Base-by-base conservation (phyloP, 495 filamentous ascomycete species). In the Talaromyces ruber region DNA sequence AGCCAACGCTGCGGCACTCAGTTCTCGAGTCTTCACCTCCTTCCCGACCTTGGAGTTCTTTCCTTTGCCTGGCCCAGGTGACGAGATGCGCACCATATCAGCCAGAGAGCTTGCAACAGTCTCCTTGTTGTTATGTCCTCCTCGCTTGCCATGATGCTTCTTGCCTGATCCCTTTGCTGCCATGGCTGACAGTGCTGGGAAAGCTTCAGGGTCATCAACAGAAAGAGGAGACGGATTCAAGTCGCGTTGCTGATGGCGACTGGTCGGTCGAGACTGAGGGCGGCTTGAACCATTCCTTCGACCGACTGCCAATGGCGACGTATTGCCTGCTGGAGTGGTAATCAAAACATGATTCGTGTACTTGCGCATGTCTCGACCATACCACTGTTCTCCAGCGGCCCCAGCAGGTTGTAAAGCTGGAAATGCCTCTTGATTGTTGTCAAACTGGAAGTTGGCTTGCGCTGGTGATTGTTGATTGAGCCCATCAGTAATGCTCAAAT, bases 151-250 rank as follows among this genome's bases (percentile, higher is more conserved):
- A 73, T 96, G 90, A 63, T 92, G 89, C 64, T 96, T 93, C 73
- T 97, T 97, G 9, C 83, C 85, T 4, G 72, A 61, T 57, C 84
- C 82, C 67, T 93, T 93, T 21, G 84, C 81, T 37, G 85, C 86
- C 43, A 89, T 88, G 28, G 93, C 86, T 21, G 88, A 88, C n/a
- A 99, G 85, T 21, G 90, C 89, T 8, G 95, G 95, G 70, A 99
- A 99, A 6, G 95, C 94, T 69, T 98, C 95, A 21, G 87, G 91
- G 68, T 99, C 95, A 70, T 99, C 92, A 8, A 94, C 86, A 9
- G 89, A 84, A 28, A 88, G 91, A 9, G 91, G 87, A 30, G 84
- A 74, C 29, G 86, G 84, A 45, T 85, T 83, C 8, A 80, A 71
- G 29, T 84, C 82, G 59, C 89, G 87, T 50, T 90, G 82, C 64